Evolutionary conservation across 805 yeast species (phyloP).

Genomic region (Myxozyma geophila): DNA sequence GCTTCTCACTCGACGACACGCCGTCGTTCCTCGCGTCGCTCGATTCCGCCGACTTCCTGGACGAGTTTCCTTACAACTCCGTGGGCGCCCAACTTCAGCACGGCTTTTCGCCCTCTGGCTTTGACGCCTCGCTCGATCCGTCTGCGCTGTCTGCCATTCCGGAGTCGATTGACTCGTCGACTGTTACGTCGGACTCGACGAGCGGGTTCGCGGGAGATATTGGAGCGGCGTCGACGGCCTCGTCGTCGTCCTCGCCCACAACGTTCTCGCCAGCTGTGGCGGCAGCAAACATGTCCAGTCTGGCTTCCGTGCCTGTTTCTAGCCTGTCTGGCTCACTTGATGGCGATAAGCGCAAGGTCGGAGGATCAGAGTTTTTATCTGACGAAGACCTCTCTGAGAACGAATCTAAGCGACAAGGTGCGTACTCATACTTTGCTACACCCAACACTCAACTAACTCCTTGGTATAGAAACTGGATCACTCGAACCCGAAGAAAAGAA

Average conservation of each 20-base stretch:
- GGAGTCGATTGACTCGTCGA: neutral
- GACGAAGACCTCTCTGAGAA: slow-evolving; percentile 36
- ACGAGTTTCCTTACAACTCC: slow-evolving; percentile 23
- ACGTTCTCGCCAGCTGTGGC: neutral
- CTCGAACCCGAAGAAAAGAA: slow-evolving; percentile 36
- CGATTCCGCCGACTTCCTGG: slow-evolving; percentile 33
- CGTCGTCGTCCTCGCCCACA: neutral
- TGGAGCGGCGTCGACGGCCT: neutral
- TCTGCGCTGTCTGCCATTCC: slow-evolving; percentile 9
- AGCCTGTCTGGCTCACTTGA: slow-evolving; percentile 1
- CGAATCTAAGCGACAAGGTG: slow-evolving; percentile 31
- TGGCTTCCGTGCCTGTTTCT: neutral
- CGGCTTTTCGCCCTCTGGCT: neutral
- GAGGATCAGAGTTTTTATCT: slow-evolving; percentile 18
- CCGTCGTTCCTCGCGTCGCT: slow-evolving; percentile 33
- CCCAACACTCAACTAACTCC: neutral
- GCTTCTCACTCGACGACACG: slow-evolving; percentile 28
- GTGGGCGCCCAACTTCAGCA: neutral
- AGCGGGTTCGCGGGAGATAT: too few species aligned
- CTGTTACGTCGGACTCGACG: neutral
- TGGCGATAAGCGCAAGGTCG: slow-evolving; percentile 32
- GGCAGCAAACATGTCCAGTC: neutral
- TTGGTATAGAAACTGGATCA: slow-evolving; percentile 13
- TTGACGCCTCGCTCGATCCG: neutral
- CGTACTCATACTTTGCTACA: neutral